Evolutionary conservation across 768 basidiomycete genomes (phyloP), one percentile per base, ranked within the genome.

Genomic region (Tylopilus intermedius): DNA sequence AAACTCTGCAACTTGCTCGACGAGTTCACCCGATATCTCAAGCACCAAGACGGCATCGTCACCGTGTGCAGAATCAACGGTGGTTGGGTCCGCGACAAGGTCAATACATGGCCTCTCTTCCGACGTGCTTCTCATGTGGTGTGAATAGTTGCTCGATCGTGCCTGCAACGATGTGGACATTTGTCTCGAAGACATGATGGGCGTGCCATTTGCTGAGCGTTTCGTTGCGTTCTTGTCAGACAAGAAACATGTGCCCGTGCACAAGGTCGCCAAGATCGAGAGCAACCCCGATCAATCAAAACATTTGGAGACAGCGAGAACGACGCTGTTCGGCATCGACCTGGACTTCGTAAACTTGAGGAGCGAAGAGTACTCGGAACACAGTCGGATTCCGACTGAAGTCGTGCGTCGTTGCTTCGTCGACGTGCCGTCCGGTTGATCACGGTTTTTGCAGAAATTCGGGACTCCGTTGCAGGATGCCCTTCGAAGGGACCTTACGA

Each of bases 61-160:
- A 84, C 82, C 0, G 77, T 81, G 1, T 95, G 95, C 66, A 79
- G 96, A 59, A 90, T 99, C 44, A 96, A 94, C 10, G 96, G 96
- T 15, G 96, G 96, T 18, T 99, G 96, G 96, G 96, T 98, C 42
- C 77, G 96, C 63, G 96, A 99, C 70, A 99, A 99, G 85, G 95
- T 94, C 55, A 60, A 72, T 67, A 26, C 4, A 18, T 35, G 62
- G 15, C 38, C 54, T 47, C 29, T 39, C 35, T 47, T 8, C 2
- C 52, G 40, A 38, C 38, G 54, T 24, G 47, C 59, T 50, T 50
- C 53, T 66, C 53, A 58, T 58, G 13, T 27, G 18, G 45, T 33
- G 47, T 55, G 45, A 48, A 53, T 52, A 93, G 96, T 74, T 98
- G 42, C 78, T 98, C 33, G 86, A 85, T 10, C 75, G 79, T 15